Evolutionary conservation across 2,329 filamentous ascomycete genomes (phyloP).

Genomic region (Ophiocordyceps unilateralis): DNA sequence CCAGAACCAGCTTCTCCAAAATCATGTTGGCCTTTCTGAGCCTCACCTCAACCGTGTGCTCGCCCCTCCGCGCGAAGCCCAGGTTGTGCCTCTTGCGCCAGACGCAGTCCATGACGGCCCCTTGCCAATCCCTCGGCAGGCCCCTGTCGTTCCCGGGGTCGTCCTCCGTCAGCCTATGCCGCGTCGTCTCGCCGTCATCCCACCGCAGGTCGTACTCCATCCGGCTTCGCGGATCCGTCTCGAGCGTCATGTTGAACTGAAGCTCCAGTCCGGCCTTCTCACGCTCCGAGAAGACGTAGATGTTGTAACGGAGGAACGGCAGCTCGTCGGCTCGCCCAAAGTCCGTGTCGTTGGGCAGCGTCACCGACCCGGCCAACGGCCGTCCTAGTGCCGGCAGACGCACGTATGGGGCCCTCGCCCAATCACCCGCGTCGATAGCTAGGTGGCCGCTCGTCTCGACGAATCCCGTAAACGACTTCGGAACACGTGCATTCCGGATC

Average conservation of each 20-base stretch:
- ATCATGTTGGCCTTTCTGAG: conserved; percentile 16
- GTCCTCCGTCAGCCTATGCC: conserved; percentile 13
- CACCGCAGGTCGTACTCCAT: conserved; percentile 33
- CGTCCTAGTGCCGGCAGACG: conserved; percentile 14
- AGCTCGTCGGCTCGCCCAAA: conserved; percentile 5
- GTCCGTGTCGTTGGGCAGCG: conserved; percentile 5
- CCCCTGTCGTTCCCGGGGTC: conserved; percentile 12
- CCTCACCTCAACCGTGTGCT: conserved; percentile 13
- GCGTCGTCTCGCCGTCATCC: conserved; percentile 19
- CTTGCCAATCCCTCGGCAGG: conserved; percentile 28
- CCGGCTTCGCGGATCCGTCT: conserved; percentile 28
- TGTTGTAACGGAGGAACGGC: conserved; percentile 11
- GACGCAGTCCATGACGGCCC: conserved; percentile 29
- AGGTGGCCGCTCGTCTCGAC: conserved; percentile 16
- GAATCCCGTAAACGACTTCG: conserved; percentile 17
- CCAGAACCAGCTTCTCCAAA: conserved; percentile 19
- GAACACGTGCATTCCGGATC: conserved; percentile 8
- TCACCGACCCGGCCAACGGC: conserved; percentile 7
- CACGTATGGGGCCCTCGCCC: conserved; percentile 8
- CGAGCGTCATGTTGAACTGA: conserved; percentile 24
- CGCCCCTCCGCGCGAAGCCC: conserved; percentile 7
- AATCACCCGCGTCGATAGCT: conserved; percentile 15
- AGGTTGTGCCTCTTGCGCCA: conserved; percentile 25
- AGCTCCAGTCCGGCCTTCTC: conserved; percentile 11
- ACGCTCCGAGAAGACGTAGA: conserved; percentile 13